Percentiles rank a stretch among this genome's conserved stretches.
Conservation (phyloP, 352 stramenopile genomes). For the Phytophthora crassamura region DNA sequence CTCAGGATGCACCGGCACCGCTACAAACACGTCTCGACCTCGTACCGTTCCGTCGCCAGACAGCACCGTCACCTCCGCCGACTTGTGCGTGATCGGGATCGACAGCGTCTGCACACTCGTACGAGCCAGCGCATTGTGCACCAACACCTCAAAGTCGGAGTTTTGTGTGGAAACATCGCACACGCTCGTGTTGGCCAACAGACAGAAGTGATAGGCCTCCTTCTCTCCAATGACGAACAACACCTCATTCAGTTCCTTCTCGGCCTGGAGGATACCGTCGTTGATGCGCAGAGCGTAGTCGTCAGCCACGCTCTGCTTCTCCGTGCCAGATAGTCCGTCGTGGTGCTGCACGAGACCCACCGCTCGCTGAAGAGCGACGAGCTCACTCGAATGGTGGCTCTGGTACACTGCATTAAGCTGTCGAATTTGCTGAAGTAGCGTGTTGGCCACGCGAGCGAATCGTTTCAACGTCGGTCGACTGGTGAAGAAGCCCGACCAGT, state of each 20-base stretch:
- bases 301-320: slow-evolving; percentile 95
- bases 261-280: slow-evolving; percentile 71
- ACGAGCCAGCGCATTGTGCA: slow-evolving; percentile 73
- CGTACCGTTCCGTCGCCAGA: slow-evolving; percentile 45
- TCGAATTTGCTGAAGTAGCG: slow-evolving; percentile 89
- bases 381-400: slow-evolving; percentile 55
- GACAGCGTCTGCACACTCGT: slow-evolving; percentile 66
- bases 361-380: slow-evolving; percentile 85
- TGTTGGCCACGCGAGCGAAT: slow-evolving; percentile 91
- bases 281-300: slow-evolving; percentile 95
- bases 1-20: slow-evolving; percentile 59
- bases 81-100: slow-evolving; percentile 61
- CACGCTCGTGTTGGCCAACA: slow-evolving; percentile 91
- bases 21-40: slow-evolving; percentile 56
- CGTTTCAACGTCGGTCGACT: slow-evolving; percentile 93
- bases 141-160: slow-evolving; percentile 70
- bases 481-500: slow-evolving; percentile 98
- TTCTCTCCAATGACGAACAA: slow-evolving; percentile 79
- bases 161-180: slow-evolving; percentile 84
- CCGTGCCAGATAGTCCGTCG: slow-evolving; percentile 95
- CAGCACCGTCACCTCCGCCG: slow-evolving; percentile 47
- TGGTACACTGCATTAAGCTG: slow-evolving; percentile 90
- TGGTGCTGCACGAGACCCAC: slow-evolving; percentile 97
- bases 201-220: slow-evolving; percentile 68
- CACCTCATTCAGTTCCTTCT: slow-evolving; percentile 78